Percentiles rank a stretch among this genome's conserved stretches.
Conservation (phyloP, 805 yeast species). For the Candida loeiensis region DNA sequence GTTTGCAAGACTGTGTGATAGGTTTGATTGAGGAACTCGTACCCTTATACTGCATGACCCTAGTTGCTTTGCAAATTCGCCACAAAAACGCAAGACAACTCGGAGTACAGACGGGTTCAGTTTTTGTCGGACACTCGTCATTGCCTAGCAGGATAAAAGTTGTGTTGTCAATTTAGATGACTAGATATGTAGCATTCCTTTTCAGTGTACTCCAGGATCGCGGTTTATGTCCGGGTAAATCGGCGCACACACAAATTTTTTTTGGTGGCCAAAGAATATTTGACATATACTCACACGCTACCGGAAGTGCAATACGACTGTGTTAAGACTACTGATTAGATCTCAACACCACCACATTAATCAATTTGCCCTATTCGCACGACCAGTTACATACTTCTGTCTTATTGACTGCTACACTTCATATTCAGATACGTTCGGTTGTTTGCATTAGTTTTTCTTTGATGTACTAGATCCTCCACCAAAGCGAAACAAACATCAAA, state of each 20-base stretch:
- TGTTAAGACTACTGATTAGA: conserved; percentile 41
- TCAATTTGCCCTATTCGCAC: background rate
- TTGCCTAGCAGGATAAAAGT: too few relatives aligned
- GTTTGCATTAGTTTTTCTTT: conserved; percentile 3
- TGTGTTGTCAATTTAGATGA: background rate
- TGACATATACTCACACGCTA: background rate
- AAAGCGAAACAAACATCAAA: conserved; percentile 5
- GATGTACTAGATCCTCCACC: conserved; percentile 2
- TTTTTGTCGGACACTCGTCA: too few relatives aligned
- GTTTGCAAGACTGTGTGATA: too few relatives aligned
- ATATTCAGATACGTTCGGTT: conserved; percentile 1
- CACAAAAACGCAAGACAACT: too few relatives aligned
- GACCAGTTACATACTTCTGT: background rate
- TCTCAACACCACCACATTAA: conserved; percentile 18
- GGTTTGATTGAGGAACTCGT: too few relatives aligned
- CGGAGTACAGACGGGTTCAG: too few relatives aligned
- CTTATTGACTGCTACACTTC: background rate
- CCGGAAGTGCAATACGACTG: conserved; percentile 5
- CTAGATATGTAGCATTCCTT: background rate
- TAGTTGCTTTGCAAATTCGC: too few relatives aligned
- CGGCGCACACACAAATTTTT: conserved; percentile 9
- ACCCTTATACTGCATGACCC: too few relatives aligned
- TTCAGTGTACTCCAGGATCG: background rate
- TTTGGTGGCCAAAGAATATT: conserved; percentile 12
- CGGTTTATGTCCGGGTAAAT: conserved; percentile 15